Base-by-base conservation (phyloP, 208 protist genomes). In the Leishmania major region DNA sequence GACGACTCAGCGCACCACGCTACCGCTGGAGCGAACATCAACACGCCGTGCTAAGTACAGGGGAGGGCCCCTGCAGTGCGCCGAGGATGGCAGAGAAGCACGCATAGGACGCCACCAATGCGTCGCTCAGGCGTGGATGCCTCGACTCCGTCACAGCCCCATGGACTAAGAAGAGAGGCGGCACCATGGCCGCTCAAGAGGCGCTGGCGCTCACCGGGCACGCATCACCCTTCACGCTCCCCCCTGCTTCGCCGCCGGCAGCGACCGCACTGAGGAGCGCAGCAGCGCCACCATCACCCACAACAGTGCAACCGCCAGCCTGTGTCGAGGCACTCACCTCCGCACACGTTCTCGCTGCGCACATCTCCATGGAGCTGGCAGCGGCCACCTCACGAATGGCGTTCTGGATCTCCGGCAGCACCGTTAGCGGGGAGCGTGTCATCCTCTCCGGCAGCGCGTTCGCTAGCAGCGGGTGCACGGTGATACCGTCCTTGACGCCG, bases 401-500 rank as follows among this genome's bases (percentile, higher is more conserved):
- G 35, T 87, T 79, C 72, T 87, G 75, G 53, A 88, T 71, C 57
- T 87, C 82, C 17, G 80, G 60, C 76, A 81, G 51, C 75, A 80
- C 80, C 49, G 71, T 82, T 73, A 82, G 28, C 28, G 74, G 83
- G 49, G 83, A 82, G 51, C 74, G 73, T 59, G 60, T 77, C 83
- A 86, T 86, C 40, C 74, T 77, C 62, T 62, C 83, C 37, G 83
- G 83, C 64, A 86, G 75, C 74, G 85, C 19, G 79, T 84, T 75
- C 31, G 86, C 82, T 79, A 92, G 78, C 75, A 96, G 86, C 45
- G 90, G 88, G 75, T 97, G 94, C 17, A 97, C 82, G 53, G 87
- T 92, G 60, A 97, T 88, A 22, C 92, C 88, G 47, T 92, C 88
- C 74, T 95, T 95, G 3, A 97, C 88, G 28, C 88, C 89, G 67